Conservation (phyloP, 2,329 filamentous ascomycete species). For the Bimuria novae-zelandiae region DNA sequence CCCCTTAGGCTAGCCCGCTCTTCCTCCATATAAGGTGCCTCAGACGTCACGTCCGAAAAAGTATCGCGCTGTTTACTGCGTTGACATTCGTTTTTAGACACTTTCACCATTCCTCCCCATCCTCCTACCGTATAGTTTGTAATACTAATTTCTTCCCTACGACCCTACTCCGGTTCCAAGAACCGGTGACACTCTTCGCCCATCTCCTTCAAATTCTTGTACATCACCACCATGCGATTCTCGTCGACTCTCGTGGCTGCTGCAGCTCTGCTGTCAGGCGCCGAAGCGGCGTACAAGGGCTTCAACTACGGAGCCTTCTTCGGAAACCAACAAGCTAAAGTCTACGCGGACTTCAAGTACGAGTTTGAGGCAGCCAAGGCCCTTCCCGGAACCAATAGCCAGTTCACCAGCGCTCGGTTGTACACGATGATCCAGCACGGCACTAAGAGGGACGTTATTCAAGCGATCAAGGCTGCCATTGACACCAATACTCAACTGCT, state of each 20-base stretch:
- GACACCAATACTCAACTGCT: conserved; percentile 77
- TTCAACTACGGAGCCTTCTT: conserved; percentile 76
- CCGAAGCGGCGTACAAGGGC: conserved; percentile 53
- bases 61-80: conserved; percentile 5
- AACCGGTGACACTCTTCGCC: neutral
- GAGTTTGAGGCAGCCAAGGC: conserved; percentile 69
- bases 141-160: conserved; percentile 12
- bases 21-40: conserved; percentile 16
- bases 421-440: conserved; percentile 76
- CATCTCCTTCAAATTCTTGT: conserved; percentile 5
- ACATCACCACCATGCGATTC: conserved; percentile 38
- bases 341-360: conserved; percentile 68
- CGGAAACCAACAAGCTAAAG: conserved; percentile 63
- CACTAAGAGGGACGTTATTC: conserved; percentile 67
- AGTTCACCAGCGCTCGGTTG: conserved; percentile 71
- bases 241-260: conserved; percentile 42
- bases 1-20: conserved; percentile 7
- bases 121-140: conserved; percentile 12
- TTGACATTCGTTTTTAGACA: conserved; percentile 12
- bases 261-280: conserved; percentile 46
- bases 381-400: conserved; percentile 65
- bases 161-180: neutral
- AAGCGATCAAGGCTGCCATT: conserved; percentile 80
- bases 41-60: conserved; percentile 16
- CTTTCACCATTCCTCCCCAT: conserved; percentile 2